A percentile compares a stretch with the other conserved stretches of the same genome.
Evolutionary conservation across 805 yeast species (phyloP).

Genomic region (Teunomyces pallodes): DNA sequence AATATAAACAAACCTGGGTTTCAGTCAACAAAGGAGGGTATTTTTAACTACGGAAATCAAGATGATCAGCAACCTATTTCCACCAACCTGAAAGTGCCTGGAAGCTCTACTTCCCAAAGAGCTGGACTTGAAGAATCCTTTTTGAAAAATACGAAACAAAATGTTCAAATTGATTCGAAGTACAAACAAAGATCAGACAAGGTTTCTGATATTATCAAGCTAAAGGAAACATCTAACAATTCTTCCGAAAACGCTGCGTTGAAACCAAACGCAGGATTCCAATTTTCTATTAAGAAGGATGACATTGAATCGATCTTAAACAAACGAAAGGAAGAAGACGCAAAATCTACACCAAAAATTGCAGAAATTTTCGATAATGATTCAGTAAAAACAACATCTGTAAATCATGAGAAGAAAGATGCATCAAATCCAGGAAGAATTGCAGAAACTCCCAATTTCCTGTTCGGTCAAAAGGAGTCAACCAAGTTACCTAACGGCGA

Average conservation of each 20-base stretch:
- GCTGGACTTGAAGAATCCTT: conserved; percentile 18
- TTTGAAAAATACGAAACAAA: conserved; percentile 11
- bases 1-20: conserved; percentile 32
- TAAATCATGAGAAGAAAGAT: neutral
- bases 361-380: neutral
- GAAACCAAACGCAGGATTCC: conserved; percentile 38
- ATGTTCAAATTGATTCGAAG: conserved; percentile 25
- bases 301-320: conserved; percentile 24
- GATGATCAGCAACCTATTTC: conserved; percentile 4
- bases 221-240: conserved; percentile 20
- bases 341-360: neutral
- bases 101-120: conserved; percentile 14
- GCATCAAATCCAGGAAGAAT: neutral
- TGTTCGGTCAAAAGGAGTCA: neutral
- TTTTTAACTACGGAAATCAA: neutral
- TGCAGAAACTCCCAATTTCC: conserved; percentile 7
- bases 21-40: conserved; percentile 2
- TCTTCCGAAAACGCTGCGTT: conserved; percentile 5
- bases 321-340: conserved; percentile 12
- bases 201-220: conserved; percentile 27
- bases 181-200: conserved; percentile 23
- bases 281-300: conserved; percentile 30
- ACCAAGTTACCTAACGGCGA: neutral
- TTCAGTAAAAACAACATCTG: neutral
- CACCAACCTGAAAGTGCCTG: conserved; percentile 7